Evolutionary conservation across 2,329 filamentous ascomycete species (phyloP), one percentile per base, ranked within the genome.

Genomic region (Alternaria sp.): DNA sequence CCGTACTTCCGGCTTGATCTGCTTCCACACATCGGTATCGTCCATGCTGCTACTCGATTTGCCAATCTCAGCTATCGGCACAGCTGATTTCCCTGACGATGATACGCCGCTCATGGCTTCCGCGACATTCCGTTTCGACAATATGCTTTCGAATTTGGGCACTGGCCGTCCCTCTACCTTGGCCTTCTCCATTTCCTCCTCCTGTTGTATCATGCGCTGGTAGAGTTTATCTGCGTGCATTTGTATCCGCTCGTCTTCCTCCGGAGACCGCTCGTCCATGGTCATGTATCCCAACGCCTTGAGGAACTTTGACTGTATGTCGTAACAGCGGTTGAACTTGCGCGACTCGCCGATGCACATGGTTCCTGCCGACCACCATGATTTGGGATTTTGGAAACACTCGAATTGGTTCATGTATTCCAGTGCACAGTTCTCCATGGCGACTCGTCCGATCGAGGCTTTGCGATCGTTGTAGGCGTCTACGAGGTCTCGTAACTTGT

Each of bases 201-300:
- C 95, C 77, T 97, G 93, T 65, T 88, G 86, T 40, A 97, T 81
- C 90, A 98, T 93, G 71, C 91, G 89, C 74, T 95, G 91, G 80
- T 93, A 99, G 44, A 99, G 85, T 67, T 88, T 88, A 82, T 99
- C 96, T 62, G 95, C 95, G 79, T 97, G 94, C 90, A 98, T 93
- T 81, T 98, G 96, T 65, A 99, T 83, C 63, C 61, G 93, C 70
- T 91, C 88, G 78, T 97, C 94, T 72, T 97, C 92, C 55, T 92
- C 86, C 28, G 89, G 86, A 0, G 86, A 82, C 9, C 90, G 83
- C 21, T 89, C 87, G 47, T 91, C 87, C 65, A 88, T 83, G 25
- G 88, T 88, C 8, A 96, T 86, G 77, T 97, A 98, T 5, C 96
- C 96, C 17, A 99, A 82, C 1, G 94, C 93, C 80, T 95, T 93